A percentile compares a stretch with the other conserved stretches of the same genome.
Evolutionary conservation across 2,329 filamentous ascomycete genomes (phyloP).

Genomic region (Stagonosporopsis rhizophila): DNA sequence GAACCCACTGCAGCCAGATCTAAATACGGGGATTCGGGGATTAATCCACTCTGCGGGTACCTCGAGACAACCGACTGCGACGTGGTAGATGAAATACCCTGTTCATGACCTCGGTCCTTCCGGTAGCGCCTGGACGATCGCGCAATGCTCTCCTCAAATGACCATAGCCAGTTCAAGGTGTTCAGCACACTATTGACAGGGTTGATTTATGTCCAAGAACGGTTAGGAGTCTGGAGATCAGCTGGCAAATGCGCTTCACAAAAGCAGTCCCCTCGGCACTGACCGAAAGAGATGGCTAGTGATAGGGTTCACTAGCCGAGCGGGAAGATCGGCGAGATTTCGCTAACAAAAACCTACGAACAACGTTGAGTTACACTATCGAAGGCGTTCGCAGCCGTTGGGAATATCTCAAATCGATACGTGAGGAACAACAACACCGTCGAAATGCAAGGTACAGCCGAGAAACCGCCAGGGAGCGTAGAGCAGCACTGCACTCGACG

Average conservation of each 20-base stretch:
- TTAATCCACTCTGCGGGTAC: background rate
- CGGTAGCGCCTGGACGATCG: background rate
- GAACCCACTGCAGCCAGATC: too few relatives aligned
- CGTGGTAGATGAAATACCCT: background rate
- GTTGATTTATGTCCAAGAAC: background rate
- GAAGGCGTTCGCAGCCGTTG: slow-evolving; percentile 1
- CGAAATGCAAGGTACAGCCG: background rate
- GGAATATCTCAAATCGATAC: background rate
- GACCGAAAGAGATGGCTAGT: background rate
- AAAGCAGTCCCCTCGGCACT: background rate
- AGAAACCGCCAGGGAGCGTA: background rate
- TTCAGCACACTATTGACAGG: background rate
- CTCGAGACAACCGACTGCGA: background rate
- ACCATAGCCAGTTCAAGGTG: background rate
- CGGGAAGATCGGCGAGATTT: background rate
- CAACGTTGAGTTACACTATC: background rate
- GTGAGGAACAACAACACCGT: background rate
- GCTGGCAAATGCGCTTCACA: background rate
- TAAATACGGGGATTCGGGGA: background rate
- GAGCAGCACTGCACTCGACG: background rate
- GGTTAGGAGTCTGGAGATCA: background rate
- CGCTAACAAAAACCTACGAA: background rate
- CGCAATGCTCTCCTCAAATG: background rate
- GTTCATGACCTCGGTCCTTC: background rate
- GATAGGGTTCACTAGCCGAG: background rate